Evolutionary conservation across 352 stramenopile genomes (phyloP).

Genomic region (Phytophthora melonis): DNA sequence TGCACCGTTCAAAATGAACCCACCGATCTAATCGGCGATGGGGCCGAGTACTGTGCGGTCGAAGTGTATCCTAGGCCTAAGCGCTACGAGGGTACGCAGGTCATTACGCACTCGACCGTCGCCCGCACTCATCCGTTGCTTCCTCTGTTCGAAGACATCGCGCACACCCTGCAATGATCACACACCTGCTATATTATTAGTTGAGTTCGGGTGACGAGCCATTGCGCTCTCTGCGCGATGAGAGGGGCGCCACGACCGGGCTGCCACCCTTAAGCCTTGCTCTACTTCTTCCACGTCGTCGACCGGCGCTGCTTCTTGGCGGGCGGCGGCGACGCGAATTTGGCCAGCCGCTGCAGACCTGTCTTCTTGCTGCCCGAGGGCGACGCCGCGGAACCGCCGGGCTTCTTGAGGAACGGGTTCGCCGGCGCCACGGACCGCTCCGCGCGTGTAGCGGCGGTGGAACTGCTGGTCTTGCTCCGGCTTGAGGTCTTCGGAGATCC

Average conservation of each 20-base stretch:
- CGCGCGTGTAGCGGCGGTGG: neutral
- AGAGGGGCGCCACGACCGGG: neutral
- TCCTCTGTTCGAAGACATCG: neutral
- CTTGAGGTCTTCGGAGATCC: constrained; percentile 18
- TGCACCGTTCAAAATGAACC: neutral
- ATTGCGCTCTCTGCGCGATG: neutral
- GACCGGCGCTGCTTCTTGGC: constrained; percentile 53
- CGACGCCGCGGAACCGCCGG: constrained; percentile 24
- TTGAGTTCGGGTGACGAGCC: constrained; percentile 1
- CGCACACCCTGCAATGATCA: neutral
- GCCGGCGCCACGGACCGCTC: constrained; percentile 63
- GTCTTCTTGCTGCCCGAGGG: constrained; percentile 47
- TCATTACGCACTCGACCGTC: neutral
- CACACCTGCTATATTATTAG: constrained; percentile 11
- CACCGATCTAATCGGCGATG: neutral
- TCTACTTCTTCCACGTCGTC: constrained; percentile 47
- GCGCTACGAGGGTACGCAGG: neutral
- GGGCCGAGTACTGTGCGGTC: constrained; percentile 3
- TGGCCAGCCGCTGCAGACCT: constrained; percentile 67
- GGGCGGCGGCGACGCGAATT: constrained; percentile 63
- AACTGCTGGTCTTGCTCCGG: constrained; percentile 15
- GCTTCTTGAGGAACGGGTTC: constrained; percentile 83
- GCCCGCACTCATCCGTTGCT: neutral
- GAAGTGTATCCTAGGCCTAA: neutral
- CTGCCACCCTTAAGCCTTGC: neutral